Evolutionary conservation across 2,329 filamentous ascomycete genomes (phyloP), one percentile per base, ranked within the genome.

Genomic region (Penicillium carneum): DNA sequence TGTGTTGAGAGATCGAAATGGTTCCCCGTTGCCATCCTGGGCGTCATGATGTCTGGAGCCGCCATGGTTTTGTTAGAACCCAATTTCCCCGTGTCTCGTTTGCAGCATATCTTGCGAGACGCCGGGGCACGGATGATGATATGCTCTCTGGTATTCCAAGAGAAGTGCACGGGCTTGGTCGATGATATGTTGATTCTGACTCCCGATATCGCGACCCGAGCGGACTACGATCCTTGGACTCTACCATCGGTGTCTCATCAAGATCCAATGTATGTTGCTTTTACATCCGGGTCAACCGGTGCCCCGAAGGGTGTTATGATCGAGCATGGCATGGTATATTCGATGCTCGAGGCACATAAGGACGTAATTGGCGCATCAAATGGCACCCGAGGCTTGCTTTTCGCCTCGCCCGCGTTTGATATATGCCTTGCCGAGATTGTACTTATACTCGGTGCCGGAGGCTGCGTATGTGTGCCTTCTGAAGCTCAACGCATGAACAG

Each of bases 311-410:
- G 58, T 11, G 58, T 51, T 26, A 42, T 61, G 18, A 57, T 57
- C 34, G 46, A 51, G 9, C 51, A 61, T 34, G 29, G 46, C 11
- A 47, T 55, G 12, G 62, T 62, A 10, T 73, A 71, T 50, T 69
- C 72, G 39, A 66, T 68, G 26, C 60, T 68, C 39, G 69, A 66
- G 5, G 62, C 61, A n/a, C 70, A 63, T 57, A 64, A 64, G 42
- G 29, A 42, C 5, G 12, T 39, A 4, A 51, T 53, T 20, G 36
- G 42, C 6, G 18, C 54, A 41, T 18, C 45, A 4, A 39, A 18
- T 9, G 14, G 26, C 6, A 46, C 57, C 26, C 61, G 66, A 1
- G 61, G 65, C 9, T 53, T 61, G 29, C 53, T 51, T 31, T 58
- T 61, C 20, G 59, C 53, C 20, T 61, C 59, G 2, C 55, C 54